Evolutionary conservation across 805 yeast species (phyloP), one percentile per base, ranked within the genome.

Genomic region (Pichia rugopelliculosa): DNA sequence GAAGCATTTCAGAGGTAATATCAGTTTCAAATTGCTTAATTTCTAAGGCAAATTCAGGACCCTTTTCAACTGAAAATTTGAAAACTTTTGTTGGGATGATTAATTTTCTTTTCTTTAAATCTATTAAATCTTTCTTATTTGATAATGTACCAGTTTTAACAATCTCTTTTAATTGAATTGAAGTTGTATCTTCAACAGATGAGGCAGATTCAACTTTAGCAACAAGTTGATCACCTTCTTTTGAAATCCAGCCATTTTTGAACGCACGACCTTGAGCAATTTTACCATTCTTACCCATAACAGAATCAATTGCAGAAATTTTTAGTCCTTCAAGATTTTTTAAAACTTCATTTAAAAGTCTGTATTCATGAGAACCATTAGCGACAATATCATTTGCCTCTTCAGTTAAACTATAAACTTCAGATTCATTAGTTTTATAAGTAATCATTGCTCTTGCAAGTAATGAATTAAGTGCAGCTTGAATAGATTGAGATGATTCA

Each of bases 251-350:
- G 38, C 95, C 95, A 66, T 90, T 90, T 69, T 89, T 91, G 77
- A 93, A 95, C 17, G 98, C 99, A 60, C 90, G 82, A 57, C 95
- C 96, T 71, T 93, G 99, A 53, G 99, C 99, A 54, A 91, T 76
- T 58, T 83, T 82, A 53, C 97, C 98, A 50, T 80, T 80, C 45
- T 80, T 71, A 48, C 97, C 97, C 69, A 91, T 72, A 55, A 83
- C 76, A 47, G 80, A 64, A 42, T 70, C 69, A 46, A 85, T 87
- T 46, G 91, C 97, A 22, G 84, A 65, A 57, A 93, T 82, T 61
- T 85, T 87, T 59, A 93, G 74, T 34, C 91, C 89, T 48, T 85
- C 95, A 44, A 90, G 67, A 41, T 83, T 72, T 57, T 80, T 76
- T 47, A 85, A 72, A 40, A 93, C 88, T 62, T 82, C 87, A 46